Conservation (phyloP, 805 yeast genomes). For the Wickerhamiella galacta region DNA sequence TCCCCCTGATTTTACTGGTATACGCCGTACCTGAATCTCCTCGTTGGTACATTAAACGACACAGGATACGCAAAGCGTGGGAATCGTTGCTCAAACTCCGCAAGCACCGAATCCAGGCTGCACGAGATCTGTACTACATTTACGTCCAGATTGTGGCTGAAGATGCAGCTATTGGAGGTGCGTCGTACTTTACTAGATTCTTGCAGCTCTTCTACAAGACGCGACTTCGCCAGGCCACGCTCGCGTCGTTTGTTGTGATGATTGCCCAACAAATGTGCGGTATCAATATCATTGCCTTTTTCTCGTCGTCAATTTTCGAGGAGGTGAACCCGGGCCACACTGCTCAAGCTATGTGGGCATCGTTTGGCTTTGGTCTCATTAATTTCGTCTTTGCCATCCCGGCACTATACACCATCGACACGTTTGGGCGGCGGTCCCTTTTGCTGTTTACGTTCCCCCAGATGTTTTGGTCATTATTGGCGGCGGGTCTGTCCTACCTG, state of each 20-base stretch:
- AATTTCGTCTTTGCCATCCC: conserved; percentile 72
- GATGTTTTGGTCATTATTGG: conserved; percentile 37
- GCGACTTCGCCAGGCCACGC: conserved; percentile 67
- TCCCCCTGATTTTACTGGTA: conserved; percentile 39
- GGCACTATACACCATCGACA: conserved; percentile 64
- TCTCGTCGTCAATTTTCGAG: conserved; percentile 59
- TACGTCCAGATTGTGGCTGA: conserved; percentile 32
- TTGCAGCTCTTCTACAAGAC: conserved; percentile 12
- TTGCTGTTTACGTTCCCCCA: conserved; percentile 43
- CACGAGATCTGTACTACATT: conserved; percentile 48
- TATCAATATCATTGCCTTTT: conserved; percentile 73
- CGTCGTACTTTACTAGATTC: conserved; percentile 10
- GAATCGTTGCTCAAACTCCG: conserved; percentile 33
- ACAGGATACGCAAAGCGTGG: conserved; percentile 32
- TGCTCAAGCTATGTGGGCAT: conserved; percentile 43
- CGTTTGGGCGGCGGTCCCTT: conserved; percentile 51
- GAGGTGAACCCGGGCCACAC: conserved; percentile 19
- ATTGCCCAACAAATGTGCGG: conserved; percentile 89
- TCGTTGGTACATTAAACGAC: conserved; percentile 46
- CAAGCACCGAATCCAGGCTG: conserved; percentile 35
- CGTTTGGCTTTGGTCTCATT: conserved; percentile 74
- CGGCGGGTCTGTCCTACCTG: conserved; percentile 48
- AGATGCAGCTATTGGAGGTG: conserved; percentile 32
- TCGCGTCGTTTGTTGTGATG: conserved; percentile 70
- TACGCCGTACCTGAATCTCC: conserved; percentile 53